Evolutionary conservation across 2,329 filamentous ascomycete genomes (phyloP), one percentile per base, ranked within the genome.

Genomic region (Torrubiella hemipterigena): DNA sequence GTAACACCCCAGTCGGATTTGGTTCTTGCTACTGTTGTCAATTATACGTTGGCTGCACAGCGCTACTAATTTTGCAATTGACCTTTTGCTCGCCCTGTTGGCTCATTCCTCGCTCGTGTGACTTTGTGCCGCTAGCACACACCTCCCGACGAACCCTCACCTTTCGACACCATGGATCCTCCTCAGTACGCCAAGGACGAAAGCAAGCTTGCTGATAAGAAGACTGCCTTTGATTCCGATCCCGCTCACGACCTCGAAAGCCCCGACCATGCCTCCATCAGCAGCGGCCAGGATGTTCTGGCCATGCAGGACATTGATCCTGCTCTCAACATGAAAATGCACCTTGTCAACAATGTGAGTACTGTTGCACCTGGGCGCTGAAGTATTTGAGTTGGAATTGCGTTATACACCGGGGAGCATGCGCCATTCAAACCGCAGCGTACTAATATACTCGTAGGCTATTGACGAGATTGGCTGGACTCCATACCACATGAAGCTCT

Each of bases 301-400:
- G 61, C 58, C 5, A 52, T 63, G 32, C 68, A 78, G 49, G 62
- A 70, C 43, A 53, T 70, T 17, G 75, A 81, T 45, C 69, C 72
- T 5, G 73, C 67, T 2, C 54, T 81, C 27, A 70, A 71, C 42
- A 66, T 66, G 24, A 81, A 81, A 50, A 81, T 81, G 73, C 66
- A 75, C 42, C 58, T 81, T 17, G 67, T 81, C 37, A 82, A 81
- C 47, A 68, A 81, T 50, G 73, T 73, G 43, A 54, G 67, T 42
- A 10, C 29, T 31, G 14, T 18, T 28, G 34, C 29, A 35, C 23
- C 19, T 13, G 27, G 20, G 5, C 14, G 2, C 7, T 2, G 22
- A 12, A n/a, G 20, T 14, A n/a, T 15, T 21, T n/a, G 17, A 11
- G 3, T 3, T 20, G 8, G n/a, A 19, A 19, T 14, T n/a, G 12